phyloP scores from a whole-genome alignment of 805 yeast species.

The Yamadazyma sp. region DNA sequence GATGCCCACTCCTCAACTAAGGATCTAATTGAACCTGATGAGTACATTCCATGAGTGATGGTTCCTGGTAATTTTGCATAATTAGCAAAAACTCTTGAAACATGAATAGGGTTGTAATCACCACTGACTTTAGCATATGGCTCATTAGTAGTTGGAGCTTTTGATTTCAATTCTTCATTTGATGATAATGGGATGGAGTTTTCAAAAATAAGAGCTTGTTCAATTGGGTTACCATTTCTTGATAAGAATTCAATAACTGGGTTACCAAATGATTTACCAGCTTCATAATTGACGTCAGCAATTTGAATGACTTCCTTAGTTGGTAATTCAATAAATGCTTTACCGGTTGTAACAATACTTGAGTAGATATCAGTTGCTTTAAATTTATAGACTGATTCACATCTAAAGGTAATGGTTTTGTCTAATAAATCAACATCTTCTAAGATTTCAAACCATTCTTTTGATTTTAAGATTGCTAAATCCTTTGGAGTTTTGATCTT shows the following conservation, averaged over 20 bases:
- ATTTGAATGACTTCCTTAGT: conserved; percentile 84
- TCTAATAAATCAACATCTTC: conserved; percentile 66
- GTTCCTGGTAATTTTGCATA: conserved; percentile 96
- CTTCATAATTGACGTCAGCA: conserved; percentile 82
- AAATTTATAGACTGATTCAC: conserved; percentile 78
- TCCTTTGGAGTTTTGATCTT: conserved; percentile 74
- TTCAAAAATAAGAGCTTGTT: conserved; percentile 89
- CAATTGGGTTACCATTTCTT: conserved; percentile 90
- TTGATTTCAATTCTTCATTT: conserved; percentile 57
- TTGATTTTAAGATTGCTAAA: conserved; percentile 87
- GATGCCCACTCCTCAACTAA: conserved; percentile 99
- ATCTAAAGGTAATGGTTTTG: conserved; percentile 83
- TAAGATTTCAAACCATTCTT: conserved; percentile 95
- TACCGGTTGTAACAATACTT: conserved; percentile 80
- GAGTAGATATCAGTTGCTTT: conserved; percentile 74
- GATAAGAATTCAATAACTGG: conserved; percentile 93
- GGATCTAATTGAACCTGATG: conserved; percentile 92
- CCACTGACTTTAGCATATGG: conserved; percentile 97
- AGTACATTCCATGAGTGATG: conserved; percentile 98
- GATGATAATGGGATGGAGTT: conserved; percentile 82
- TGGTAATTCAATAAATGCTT: conserved; percentile 82
- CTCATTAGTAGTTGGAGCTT: conserved; percentile 94
- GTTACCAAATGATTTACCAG: conserved; percentile 92
- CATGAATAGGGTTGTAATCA: conserved; percentile 98
- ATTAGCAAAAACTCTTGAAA: conserved; percentile 88